These are phyloP conservation scores for Rhodotorula sp. DNA, from an alignment of 1,284 basidiomycete species.

Conservation along the genomic window DNA sequence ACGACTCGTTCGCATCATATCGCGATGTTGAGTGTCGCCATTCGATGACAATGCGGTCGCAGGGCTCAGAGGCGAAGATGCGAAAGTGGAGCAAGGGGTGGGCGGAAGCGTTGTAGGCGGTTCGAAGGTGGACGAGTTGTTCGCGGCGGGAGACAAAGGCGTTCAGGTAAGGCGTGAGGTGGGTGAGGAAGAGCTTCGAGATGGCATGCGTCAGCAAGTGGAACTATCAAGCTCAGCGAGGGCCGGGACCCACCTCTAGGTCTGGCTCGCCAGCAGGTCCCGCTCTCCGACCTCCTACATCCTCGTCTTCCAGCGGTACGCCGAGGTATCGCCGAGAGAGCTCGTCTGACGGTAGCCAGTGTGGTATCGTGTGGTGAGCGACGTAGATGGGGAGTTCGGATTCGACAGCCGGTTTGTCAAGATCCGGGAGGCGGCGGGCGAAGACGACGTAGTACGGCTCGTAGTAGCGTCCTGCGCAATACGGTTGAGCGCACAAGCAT, in stretches of 20 bases:
- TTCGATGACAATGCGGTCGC: slow-evolving; percentile 11
- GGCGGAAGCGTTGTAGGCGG: neutral
- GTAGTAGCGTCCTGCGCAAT: slow-evolving; percentile 3
- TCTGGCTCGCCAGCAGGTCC: slow-evolving; percentile 6
- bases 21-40: slow-evolving; percentile 9
- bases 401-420: neutral
- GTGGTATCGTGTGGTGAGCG: slow-evolving; percentile 15
- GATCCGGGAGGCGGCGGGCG: neutral
- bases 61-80: slow-evolving; percentile 4
- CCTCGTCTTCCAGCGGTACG: neutral
- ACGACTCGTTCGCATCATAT: no score
- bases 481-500: neutral
- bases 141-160: slow-evolving; percentile 13
- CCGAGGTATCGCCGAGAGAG: slow-evolving; percentile 5
- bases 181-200: slow-evolving; percentile 14
- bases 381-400: neutral
- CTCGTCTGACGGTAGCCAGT: slow-evolving; percentile 5
- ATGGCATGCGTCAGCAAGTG: neutral
- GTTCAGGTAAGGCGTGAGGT: slow-evolving; percentile 8
- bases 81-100: slow-evolving; percentile 7
- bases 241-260: slow-evolving; percentile 8
- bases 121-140: slow-evolving; percentile 11
- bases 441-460: slow-evolving; percentile 23
- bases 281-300: neutral
- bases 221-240: no score